Evolutionary conservation across 2,329 filamentous ascomycete species (phyloP).

Genomic region (Penicillium italicum): DNA sequence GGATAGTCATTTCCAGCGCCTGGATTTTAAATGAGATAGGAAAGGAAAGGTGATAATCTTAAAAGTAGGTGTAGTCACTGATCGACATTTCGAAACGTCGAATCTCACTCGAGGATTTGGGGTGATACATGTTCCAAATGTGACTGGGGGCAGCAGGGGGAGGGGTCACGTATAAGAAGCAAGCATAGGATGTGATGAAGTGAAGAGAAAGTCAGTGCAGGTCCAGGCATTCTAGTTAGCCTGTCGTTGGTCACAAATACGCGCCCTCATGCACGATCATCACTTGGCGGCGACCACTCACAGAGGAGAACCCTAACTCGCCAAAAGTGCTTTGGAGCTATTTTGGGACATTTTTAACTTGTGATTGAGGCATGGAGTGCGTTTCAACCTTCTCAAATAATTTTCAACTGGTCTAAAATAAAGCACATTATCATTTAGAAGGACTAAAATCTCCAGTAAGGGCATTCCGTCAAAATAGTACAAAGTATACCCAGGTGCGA

Average conservation of each 20-base stretch:
- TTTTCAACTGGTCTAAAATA: neutral
- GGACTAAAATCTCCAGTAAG: too few species aligned
- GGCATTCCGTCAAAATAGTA: neutral
- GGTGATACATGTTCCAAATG: constrained; percentile 21
- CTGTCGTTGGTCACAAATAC: constrained; percentile 29
- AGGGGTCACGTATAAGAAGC: constrained; percentile 19
- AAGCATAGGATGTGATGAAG: constrained; percentile 29
- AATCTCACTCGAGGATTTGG: constrained; percentile 26
- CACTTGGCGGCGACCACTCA: constrained; percentile 23
- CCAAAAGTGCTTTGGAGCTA: neutral
- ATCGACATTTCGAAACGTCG: constrained; percentile 23
- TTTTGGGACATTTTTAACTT: neutral
- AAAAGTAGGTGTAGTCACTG: constrained; percentile 16
- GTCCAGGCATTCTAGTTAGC: constrained; percentile 3
- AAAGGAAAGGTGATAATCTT: constrained; percentile 5
- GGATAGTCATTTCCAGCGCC: constrained; percentile 19
- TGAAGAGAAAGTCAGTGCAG: constrained; percentile 16
- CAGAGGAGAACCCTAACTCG: neutral
- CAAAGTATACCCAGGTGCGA: neutral
- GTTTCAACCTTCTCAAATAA: neutral
- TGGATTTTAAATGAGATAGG: constrained; percentile 11
- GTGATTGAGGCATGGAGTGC: neutral
- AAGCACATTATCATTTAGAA: neutral
- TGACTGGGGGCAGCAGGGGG: constrained; percentile 18
- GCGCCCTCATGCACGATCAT: constrained; percentile 28